These are phyloP conservation scores for Fusarium continuum DNA, from an alignment of 2,329 filamentous ascomycete genomes.

Conservation along the genomic window DNA sequence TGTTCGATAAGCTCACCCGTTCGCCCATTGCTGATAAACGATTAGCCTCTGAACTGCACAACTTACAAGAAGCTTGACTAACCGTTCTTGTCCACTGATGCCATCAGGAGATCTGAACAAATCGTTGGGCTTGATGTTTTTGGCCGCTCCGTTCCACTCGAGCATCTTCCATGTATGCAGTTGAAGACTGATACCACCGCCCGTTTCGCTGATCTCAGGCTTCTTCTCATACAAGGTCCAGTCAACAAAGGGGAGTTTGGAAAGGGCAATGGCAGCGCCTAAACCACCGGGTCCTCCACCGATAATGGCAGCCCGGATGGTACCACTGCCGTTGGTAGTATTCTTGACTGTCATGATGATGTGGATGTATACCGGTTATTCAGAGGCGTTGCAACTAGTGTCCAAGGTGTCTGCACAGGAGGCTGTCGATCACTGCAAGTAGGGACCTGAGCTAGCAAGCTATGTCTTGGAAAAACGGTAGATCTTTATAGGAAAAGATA, in stretches of 20 bases:
- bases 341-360: slow-evolving; percentile 32
- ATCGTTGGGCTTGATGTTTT: slow-evolving; percentile 44
- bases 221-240: slow-evolving; percentile 51
- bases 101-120: slow-evolving; percentile 44
- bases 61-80: background rate
- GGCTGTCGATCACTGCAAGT: background rate
- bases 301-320: slow-evolving; percentile 40
- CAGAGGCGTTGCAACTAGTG: background rate
- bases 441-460: background rate
- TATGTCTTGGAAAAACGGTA: background rate
- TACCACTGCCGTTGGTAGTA: slow-evolving; percentile 14
- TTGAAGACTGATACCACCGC: slow-evolving; percentile 51
- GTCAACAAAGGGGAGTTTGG: slow-evolving; percentile 43
- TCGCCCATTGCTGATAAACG: slow-evolving; percentile 43
- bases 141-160: slow-evolving; percentile 45
- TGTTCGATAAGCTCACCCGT: slow-evolving; percentile 44
- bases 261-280: slow-evolving; percentile 47
- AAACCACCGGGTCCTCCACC: slow-evolving; percentile 45
- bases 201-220: slow-evolving; percentile 48
- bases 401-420: background rate
- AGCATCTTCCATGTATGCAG: slow-evolving; percentile 50
- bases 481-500: background rate
- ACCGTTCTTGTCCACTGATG: slow-evolving; percentile 42
- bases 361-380: background rate
- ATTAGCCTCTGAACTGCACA: background rate